A percentile compares a stretch with the other conserved stretches of the same genome.
Conservation (phyloP, 1,139 yeast genomes). For the Candida sp. region DNA sequence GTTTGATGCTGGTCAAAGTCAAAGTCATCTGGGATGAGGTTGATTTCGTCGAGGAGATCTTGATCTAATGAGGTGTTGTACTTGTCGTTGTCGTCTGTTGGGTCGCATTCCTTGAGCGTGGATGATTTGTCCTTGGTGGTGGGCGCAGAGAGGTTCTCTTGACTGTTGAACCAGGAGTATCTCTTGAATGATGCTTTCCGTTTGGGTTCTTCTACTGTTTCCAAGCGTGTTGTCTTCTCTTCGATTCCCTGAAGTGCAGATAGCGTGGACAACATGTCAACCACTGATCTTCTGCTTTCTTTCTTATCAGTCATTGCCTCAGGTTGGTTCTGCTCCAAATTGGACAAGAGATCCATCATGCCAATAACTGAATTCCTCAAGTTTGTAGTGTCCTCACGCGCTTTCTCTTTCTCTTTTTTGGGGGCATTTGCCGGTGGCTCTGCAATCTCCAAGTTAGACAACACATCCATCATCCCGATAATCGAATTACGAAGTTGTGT, state of each 20-base stretch:
- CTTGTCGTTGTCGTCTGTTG: constrained; percentile 10
- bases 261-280: constrained; percentile 28
- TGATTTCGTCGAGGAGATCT: constrained; percentile 55
- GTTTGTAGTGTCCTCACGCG: constrained; percentile 1
- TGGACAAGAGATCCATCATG: constrained; percentile 23
- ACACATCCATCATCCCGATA: constrained; percentile 22
- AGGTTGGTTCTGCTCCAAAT: constrained; percentile 4
- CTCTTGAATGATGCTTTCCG: constrained; percentile 16
- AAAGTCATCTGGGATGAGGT: constrained; percentile 62
- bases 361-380: constrained; percentile 18
- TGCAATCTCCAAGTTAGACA: constrained; percentile 14
- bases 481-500: constrained; percentile 18
- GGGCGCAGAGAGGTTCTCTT: constrained; percentile 23
- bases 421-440: background rate
- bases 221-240: background rate
- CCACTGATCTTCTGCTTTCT: constrained; percentile 1
- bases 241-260: background rate
- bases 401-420: background rate
- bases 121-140: constrained; percentile 2
- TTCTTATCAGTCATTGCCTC: background rate
- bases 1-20: constrained; percentile 39
- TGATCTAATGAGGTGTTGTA: constrained; percentile 30
- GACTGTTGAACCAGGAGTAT: constrained; percentile 44
- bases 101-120: constrained; percentile 7
- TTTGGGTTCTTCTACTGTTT: constrained; percentile 2